phyloP scores from a whole-genome alignment of 495 filamentous ascomycete genomes.

The Penicillium waksmanii region DNA sequence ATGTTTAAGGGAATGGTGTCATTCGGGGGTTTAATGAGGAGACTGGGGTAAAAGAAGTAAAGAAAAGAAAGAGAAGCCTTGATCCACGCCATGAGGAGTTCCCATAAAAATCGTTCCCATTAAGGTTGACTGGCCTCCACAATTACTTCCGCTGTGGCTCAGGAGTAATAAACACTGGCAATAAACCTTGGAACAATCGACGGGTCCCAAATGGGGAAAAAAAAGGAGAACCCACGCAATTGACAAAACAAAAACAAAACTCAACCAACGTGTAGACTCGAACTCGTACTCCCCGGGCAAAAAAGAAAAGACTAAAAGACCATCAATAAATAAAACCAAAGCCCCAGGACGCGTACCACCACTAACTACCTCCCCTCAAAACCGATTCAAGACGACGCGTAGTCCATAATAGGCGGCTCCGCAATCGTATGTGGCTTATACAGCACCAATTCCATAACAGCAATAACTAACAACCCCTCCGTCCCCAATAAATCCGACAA shows the following conservation, averaged over 20 bases:
- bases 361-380: not conserved
- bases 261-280: not conserved
- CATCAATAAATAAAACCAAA: conserved; percentile 2
- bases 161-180: not conserved
- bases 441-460: conserved; percentile 6
- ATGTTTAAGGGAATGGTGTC: not conserved
- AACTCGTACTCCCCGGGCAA: not conserved
- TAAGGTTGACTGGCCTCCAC: not conserved
- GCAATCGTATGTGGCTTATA: conserved; percentile 16
- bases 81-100: not conserved
- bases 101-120: not conserved
- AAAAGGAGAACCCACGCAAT: not conserved
- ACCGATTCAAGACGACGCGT: conserved; percentile 18
- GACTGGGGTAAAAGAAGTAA: not conserved
- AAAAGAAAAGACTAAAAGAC: conserved; percentile 6
- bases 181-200: too few species aligned
- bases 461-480: too few species aligned
- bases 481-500: too few species aligned
- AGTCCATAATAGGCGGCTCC: conserved; percentile 27
- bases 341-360: not conserved
- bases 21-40: conserved; percentile 1
- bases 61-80: not conserved
- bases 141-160: not conserved
- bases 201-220: not conserved
- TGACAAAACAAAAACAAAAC: not conserved